phyloP scores from a whole-genome alignment of 1,284 basidiomycete species.

The Cryptococcus sp. region DNA sequence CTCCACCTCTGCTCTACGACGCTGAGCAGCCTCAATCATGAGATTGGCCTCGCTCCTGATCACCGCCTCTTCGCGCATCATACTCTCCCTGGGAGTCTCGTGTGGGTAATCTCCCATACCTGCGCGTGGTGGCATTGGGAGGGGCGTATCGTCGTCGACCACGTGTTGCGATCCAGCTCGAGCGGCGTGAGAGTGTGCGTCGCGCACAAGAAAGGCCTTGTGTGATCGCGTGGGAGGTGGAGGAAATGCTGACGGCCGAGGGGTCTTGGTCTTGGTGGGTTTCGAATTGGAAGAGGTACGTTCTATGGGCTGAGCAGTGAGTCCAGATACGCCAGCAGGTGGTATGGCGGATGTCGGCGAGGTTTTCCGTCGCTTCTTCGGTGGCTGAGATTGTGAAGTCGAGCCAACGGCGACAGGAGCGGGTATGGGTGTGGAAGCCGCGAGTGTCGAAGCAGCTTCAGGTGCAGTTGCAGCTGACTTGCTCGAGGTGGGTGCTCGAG shows the following conservation, averaged over 20 bases:
- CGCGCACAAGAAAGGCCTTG: neutral
- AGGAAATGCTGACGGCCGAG: neutral
- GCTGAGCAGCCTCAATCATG: slow-evolving; percentile 30
- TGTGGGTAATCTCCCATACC: slow-evolving; percentile 35
- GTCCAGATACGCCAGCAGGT: neutral
- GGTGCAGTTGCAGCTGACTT: neutral
- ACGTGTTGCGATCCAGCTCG: slow-evolving; percentile 20
- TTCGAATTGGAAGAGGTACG: neutral
- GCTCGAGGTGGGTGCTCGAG: neutral
- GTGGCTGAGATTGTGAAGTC: neutral
- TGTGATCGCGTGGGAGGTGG: neutral
- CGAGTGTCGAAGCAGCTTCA: too few relatives aligned
- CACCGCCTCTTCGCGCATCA: slow-evolving; percentile 25
- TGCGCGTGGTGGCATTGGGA: slow-evolving; percentile 27
- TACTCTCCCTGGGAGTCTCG: slow-evolving; percentile 34
- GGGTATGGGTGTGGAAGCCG: too few relatives aligned
- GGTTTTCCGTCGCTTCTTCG: slow-evolving; percentile 15
- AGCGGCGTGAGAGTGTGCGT: neutral
- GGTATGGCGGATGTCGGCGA: neutral
- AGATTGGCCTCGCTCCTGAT: slow-evolving; percentile 36
- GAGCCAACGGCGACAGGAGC: neutral
- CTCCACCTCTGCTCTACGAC: slow-evolving; percentile 14
- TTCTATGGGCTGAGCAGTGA: neutral
- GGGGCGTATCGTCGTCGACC: slow-evolving; percentile 29
- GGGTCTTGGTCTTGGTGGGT: neutral